Base-by-base conservation (phyloP, 495 filamentous ascomycete species). In the Penicillium robsamsonii region DNA sequence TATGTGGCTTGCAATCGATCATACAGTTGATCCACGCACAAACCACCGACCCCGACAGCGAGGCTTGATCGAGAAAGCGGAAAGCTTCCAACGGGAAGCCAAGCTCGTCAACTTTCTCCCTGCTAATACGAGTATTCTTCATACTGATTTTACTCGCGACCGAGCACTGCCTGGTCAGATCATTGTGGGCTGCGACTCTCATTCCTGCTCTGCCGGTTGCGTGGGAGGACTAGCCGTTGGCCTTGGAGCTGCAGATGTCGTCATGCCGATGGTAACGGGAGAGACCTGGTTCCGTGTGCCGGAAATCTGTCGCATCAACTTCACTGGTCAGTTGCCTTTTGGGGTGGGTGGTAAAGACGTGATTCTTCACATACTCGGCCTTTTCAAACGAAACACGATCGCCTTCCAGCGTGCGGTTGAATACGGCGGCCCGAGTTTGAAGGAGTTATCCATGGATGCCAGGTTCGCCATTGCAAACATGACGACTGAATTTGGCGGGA, bases 381-480 rank as follows among this genome's bases (percentile, higher is more conserved):
- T 73, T 42, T 60, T 79, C 17, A 77, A 76, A 50, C 46, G 78
- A 22, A 80, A 80, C 49, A 79, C 78, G 2, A 66, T 79, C 25
- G 76, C 78, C 1, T 59, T 70, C 0, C 68, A 80, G 10, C 59
- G 73, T 13, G 65, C 74, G 1, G 78, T 80, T 0, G 78, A 80
- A 62, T 80, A 69, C 46, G 70, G 66, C n/a, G 76, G 76, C 0
- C 70, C 73, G 0, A 74, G 75, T 1, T 31, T 71, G 8, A 50
- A 58, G 30, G 54, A 70, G 47, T 53, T 79, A 12, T 72, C 71
- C 8, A 68, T 60, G 17, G 76, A 81, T 68, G 74, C 73, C 1
- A 63, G 78, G n/a, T 81, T 81, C 57, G 76, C 76, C 0, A 78
- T 79, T 43, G 63, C 65, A 8, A 81, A 81, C 42, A 81, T 81